Evolutionary conservation across 1,284 basidiomycete species (phyloP).

Genomic region (Coniferiporia weirii): DNA sequence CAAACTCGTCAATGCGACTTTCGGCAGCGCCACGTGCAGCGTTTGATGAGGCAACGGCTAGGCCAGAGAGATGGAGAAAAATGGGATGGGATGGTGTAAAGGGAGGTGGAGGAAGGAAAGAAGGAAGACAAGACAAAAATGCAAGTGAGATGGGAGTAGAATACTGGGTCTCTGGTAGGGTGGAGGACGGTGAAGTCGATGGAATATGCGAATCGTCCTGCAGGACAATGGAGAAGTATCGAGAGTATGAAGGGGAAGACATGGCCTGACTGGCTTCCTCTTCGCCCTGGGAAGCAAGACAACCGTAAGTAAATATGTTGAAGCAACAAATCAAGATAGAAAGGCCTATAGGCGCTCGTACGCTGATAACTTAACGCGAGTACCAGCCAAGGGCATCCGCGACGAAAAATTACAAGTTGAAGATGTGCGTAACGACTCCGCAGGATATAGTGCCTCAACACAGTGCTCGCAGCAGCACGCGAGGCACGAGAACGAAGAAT

Average conservation of each 20-base stretch:
- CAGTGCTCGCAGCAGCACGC: neutral
- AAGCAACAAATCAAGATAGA: neutral
- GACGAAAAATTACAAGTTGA: neutral
- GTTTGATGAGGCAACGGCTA: constrained; percentile 53
- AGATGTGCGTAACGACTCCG: constrained; percentile 3
- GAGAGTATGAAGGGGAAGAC: constrained; percentile 48
- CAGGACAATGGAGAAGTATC: constrained; percentile 49
- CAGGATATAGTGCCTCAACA: neutral
- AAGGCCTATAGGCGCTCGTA: neutral
- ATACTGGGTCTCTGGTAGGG: constrained; percentile 19
- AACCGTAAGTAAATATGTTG: neutral
- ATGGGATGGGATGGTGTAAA: constrained; percentile 71
- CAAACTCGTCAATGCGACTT: constrained; percentile 48
- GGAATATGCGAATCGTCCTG: constrained; percentile 31
- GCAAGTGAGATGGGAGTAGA: constrained; percentile 24
- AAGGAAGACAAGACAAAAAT: constrained; percentile 58
- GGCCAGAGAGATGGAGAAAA: constrained; percentile 56
- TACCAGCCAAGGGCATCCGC: no score
- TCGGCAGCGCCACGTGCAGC: constrained; percentile 53
- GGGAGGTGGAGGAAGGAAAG: constrained; percentile 68
- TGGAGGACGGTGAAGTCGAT: constrained; percentile 23
- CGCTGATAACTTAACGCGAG: neutral
- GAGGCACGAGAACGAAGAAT: constrained; percentile 8
- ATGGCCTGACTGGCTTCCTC: constrained; percentile 40
- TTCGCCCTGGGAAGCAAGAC: constrained; percentile 36